A percentile compares a stretch with the other conserved stretches of the same genome.
These are phyloP conservation scores for Boletus mariae DNA, from an alignment of 1,284 basidiomycete species.

Conservation along the genomic window DNA sequence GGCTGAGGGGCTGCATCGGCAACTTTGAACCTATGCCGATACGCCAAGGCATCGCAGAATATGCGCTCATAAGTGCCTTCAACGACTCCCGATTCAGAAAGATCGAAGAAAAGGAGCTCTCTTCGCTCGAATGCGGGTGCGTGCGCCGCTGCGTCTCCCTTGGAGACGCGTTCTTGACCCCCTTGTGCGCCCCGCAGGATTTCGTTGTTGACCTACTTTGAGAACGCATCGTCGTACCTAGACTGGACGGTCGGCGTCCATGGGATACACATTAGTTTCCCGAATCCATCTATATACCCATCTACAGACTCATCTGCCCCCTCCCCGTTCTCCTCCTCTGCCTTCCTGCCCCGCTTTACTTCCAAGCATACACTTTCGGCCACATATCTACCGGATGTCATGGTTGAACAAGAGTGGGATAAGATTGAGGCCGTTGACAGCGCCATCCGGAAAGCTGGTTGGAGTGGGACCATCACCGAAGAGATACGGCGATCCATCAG, in stretches of 20 bases:
- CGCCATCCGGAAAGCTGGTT: conserved; percentile 92
- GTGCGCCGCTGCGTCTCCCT: conserved; percentile 29
- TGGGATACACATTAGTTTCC: conserved; percentile 88
- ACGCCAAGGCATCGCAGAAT: conserved; percentile 78
- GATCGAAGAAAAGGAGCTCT: conserved; percentile 76
- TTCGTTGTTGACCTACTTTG: conserved; percentile 91
- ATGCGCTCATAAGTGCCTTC: conserved; percentile 85
- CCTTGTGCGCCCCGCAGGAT: conserved; percentile 42
- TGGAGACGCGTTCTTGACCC: background rate
- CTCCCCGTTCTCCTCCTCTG: conserved; percentile 65
- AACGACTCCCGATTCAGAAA: conserved; percentile 66
- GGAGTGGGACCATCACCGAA: conserved; percentile 79
- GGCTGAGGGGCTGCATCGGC: conserved; percentile 92
- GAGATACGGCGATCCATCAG: conserved; percentile 75
- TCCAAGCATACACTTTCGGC: conserved; percentile 70
- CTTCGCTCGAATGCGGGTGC: conserved; percentile 81
- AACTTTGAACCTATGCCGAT: conserved; percentile 83
- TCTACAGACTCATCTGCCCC: conserved; percentile 51
- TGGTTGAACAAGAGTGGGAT: conserved; percentile 91
- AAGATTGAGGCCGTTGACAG: conserved; percentile 86
- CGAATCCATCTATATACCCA: conserved; percentile 64
- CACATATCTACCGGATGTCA: conserved; percentile 94
- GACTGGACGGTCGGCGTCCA: conserved; percentile 93
- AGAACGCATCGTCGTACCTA: conserved; percentile 79
- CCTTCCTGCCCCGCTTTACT: conserved; percentile 51